Evolutionary conservation across 2,329 filamentous ascomycete genomes (phyloP).

Genomic region (Rutstroemia sydowiana): DNA sequence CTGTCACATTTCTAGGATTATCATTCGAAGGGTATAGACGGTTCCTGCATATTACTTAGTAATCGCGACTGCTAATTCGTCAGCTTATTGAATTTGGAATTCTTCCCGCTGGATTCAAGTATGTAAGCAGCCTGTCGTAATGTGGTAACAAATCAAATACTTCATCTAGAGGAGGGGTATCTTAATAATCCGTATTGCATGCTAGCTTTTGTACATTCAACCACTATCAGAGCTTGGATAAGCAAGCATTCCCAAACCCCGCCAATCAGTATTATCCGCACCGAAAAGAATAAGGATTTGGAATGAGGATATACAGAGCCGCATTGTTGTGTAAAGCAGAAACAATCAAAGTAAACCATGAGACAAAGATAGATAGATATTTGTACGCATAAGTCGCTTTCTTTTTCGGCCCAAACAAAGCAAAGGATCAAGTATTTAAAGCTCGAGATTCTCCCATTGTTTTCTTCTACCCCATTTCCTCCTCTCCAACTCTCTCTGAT

Average conservation of each 20-base stretch:
- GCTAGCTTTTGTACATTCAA: not conserved
- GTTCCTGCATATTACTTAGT: not conserved
- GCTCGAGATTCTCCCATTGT: too few relatives aligned
- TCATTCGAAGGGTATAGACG: not conserved
- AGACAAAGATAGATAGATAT: too few relatives aligned
- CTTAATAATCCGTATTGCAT: not conserved
- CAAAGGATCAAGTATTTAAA: too few relatives aligned
- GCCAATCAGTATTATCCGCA: not conserved
- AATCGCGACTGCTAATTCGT: not conserved
- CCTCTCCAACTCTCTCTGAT: not conserved
- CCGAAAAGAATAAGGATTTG: not conserved
- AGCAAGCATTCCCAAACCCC: not conserved
- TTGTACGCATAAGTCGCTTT: too few relatives aligned
- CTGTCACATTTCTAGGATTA: not conserved
- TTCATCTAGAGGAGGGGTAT: not conserved
- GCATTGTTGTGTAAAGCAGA: too few relatives aligned
- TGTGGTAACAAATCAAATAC: not conserved
- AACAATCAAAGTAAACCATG: too few relatives aligned
- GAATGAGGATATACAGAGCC: not conserved
- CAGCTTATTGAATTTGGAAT: not conserved
- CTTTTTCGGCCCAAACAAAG: too few relatives aligned
- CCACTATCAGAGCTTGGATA: not conserved
- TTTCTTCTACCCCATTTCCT: not conserved
- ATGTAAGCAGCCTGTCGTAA: not conserved
- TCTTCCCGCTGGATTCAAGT: not conserved